Evolutionary conservation across 345 rosid species (phyloP), one percentile per base, ranked within the genome.

Genomic region (Rubroshorea leprosula): DNA sequence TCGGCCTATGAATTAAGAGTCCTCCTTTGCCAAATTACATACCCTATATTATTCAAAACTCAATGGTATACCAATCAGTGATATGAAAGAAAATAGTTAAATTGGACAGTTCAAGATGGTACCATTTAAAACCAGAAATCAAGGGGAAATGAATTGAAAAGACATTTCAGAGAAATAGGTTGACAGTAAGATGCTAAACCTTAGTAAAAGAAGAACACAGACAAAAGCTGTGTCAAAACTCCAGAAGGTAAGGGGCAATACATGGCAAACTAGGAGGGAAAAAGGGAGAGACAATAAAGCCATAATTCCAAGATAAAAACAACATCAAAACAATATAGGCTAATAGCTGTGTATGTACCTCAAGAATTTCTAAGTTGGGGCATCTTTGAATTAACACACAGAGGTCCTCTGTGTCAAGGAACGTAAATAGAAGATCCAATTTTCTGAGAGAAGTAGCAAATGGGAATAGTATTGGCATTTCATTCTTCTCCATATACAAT

Each of bases 281-380:
- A 56, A 23, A 17, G 22, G 24, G n/a, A 26, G 26, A 13, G 15
- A 47, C 1, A 12, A 6, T 29, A 20, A 43, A 60, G 13, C 8
- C 10, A 43, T 22, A n/a, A 31, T 19, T 62, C 27, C 20, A 29
- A 7, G 17, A 31, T 41, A 21, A n/a, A 0, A 27, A 17, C 3
- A 19, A 41, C 23, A 69, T 10, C 20, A 45, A 57, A 50, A 66
- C 15, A 27, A 41, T 25, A 46, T 11, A 21, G 35, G 54, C 19
- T 25, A 61, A 49, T 35, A 25, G 61, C 20, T 31, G 45, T 9
- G 48, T 57, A 25, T 57, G 13, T 80, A 92, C 98, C 98, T 93
- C 97, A 5, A 93, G 91, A 76, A 87, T 78, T 81, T 93, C 97
- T 61, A 93, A 66, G 76, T 87, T 82, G 68, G 90, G 86, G 71